These are phyloP conservation scores for Oryza rufipogon DNA, from an alignment of 176 grass and related monocot species.

Conservation along the genomic window DNA sequence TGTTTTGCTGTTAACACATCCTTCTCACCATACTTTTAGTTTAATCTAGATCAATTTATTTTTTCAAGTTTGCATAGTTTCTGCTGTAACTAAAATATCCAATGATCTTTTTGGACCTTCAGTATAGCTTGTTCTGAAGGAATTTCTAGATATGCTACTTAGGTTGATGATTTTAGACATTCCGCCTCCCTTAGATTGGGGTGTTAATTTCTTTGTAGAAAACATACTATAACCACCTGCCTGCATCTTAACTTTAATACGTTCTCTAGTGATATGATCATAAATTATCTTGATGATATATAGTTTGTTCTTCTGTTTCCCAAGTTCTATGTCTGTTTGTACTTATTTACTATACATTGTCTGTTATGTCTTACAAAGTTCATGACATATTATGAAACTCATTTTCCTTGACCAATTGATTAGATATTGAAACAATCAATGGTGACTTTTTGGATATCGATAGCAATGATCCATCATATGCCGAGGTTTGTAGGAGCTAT, in stretches of 20 bases:
- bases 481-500: constrained; percentile 55
- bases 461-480: constrained; percentile 54
- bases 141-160: background rate
- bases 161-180: background rate
- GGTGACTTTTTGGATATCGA: constrained; percentile 88
- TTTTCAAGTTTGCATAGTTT: constrained; percentile 18
- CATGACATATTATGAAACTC: background rate
- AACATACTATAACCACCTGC: background rate
- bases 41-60: background rate
- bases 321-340: background rate
- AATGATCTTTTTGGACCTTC: background rate
- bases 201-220: background rate
- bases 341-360: background rate
- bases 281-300: background rate
- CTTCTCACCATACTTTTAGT: constrained; percentile 1
- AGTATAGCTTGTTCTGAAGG: background rate
- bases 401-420: constrained; percentile 49
- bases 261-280: constrained; percentile 7
- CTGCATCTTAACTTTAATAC: background rate
- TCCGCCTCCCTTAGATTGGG: background rate
- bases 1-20: background rate
- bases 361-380: background rate
- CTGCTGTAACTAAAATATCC: background rate
- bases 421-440: constrained; percentile 74
- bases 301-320: background rate